Conservation (phyloP, 352 stramenopile genomes). For the Hyaloperonospora brassicae region DNA sequence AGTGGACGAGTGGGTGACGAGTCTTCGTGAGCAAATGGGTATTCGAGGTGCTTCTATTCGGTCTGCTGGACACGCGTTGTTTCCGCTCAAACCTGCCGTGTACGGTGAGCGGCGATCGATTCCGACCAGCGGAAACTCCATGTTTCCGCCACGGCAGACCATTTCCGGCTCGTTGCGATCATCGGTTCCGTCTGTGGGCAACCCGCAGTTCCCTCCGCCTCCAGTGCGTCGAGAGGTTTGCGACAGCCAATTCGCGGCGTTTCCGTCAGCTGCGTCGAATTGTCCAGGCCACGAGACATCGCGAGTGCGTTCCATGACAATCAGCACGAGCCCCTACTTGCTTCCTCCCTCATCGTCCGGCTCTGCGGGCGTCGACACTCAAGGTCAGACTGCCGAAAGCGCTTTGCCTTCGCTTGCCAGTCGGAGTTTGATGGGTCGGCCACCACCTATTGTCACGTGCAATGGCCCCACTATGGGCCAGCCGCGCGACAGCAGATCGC, state of each 20-base stretch:
- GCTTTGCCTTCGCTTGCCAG: conserved; percentile 56
- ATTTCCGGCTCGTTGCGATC: conserved; percentile 22
- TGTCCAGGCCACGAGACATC: conserved; percentile 27
- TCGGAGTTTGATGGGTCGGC: conserved; percentile 33
- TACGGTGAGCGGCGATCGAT: conserved; percentile 60
- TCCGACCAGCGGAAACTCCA: conserved; percentile 48
- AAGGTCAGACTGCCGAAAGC: conserved; percentile 15
- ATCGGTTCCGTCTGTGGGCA: conserved; percentile 46
- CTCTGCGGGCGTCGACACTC: conserved; percentile 9
- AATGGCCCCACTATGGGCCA: conserved; percentile 55
- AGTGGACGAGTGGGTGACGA: conserved; percentile 82
- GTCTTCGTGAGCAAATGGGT: conserved; percentile 56
- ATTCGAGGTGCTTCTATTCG: conserved; percentile 40
- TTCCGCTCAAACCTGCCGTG: conserved; percentile 35
- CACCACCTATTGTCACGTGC: conserved; percentile 17
- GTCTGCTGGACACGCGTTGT: conserved; percentile 48
- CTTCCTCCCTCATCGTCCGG: conserved; percentile 15
- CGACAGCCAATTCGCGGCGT: conserved; percentile 29
- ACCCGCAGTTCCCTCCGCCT: conserved; percentile 53
- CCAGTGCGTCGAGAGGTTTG: conserved; percentile 32
- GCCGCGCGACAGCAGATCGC: conserved; percentile 68
- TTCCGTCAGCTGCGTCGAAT: conserved; percentile 10
- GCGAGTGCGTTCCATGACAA: conserved; percentile 55
- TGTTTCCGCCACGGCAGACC: conserved; percentile 57
- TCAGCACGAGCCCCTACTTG: conserved; percentile 45